Evolutionary conservation across 225 moss, liverwort and hornwort genomes (phyloP), one percentile per base, ranked within the genome.

Genomic region (Physcomitrellopsis africana): DNA sequence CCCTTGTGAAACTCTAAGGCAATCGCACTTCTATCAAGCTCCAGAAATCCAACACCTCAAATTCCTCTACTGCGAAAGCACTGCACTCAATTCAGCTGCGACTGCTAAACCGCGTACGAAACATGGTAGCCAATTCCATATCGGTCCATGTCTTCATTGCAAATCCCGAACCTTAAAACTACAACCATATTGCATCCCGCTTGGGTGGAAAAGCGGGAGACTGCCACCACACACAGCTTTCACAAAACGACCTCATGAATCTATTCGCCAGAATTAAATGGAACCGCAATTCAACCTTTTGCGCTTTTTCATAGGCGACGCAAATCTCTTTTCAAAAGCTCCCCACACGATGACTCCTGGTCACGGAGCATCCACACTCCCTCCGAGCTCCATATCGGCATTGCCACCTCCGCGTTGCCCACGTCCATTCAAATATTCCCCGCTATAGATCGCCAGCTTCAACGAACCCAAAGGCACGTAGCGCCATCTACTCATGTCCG

Each of bases 371-470:
- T 72, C 76, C 76, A 76, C 83, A 83, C 72, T 72, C 64, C 6
- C 58, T 26, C 53, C 49, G 13, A n/a, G 51, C 52, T 22, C 72
- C 44, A 44, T 37, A 37, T 15, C 27, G 32, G 12, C 49, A 15
- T 49, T 0, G 49, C 49, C 15, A 15, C 58, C 7, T 24, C 65
- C 67, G 72, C 48, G 57, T 20, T 12, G 49, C 49, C 59, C 69
- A 62, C 57, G 68, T 68, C 83, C 72, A 76, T 72, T 46, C 63
- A 63, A 72, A 80, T 76, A 72, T 76, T 76, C 8, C 32, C 57
- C 10, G 0, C 0, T 51, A 3, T 67, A 79, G 75, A 79, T 76
- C 3, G 23, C 70, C 46, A 51, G 51, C 19, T 43, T 51, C 57
- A 22, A 45, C 19, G 12, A 65, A 32, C 78, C n/a, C 27, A 13